Evolutionary conservation across 805 yeast genomes (phyloP).

Genomic region (Barnettozyma populi): DNA sequence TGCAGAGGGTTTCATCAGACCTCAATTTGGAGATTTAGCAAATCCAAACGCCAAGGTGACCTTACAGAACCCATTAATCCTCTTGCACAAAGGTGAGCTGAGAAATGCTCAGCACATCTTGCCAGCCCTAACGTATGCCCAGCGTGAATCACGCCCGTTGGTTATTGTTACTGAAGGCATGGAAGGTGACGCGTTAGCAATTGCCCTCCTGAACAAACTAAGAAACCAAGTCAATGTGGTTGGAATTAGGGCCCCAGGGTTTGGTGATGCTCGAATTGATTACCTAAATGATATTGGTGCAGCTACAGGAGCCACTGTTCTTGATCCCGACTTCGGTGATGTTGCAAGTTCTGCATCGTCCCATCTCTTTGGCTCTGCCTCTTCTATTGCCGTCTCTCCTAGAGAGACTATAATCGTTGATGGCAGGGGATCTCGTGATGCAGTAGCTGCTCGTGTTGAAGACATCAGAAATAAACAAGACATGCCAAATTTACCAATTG

Average conservation of each 20-base stretch:
- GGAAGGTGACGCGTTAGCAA: constrained; percentile 98
- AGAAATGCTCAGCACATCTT: constrained; percentile 45
- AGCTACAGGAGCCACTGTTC: constrained; percentile 82
- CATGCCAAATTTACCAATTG: constrained; percentile 67
- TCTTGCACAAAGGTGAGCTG: constrained; percentile 38
- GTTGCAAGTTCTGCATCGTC: constrained; percentile 92
- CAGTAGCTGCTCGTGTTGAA: constrained; percentile 81
- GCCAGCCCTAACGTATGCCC: constrained; percentile 90
- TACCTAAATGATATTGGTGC: constrained; percentile 93
- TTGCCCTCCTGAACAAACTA: constrained; percentile 92
- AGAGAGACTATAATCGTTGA: constrained; percentile 92
- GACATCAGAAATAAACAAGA: constrained; percentile 82
- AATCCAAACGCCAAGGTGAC: constrained; percentile 90
- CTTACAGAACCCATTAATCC: constrained; percentile 85
- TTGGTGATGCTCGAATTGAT: constrained; percentile 97
- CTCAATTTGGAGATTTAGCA: constrained; percentile 77
- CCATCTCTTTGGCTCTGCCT: constrained; percentile 87
- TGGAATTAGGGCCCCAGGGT: constrained; percentile 98
- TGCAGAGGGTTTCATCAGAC: constrained; percentile 95
- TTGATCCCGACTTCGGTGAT: constrained; percentile 88
- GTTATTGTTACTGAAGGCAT: constrained; percentile 91
- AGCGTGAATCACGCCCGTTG: constrained; percentile 89
- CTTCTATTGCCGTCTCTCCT: constrained; percentile 87
- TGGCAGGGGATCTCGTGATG: constrained; percentile 85
- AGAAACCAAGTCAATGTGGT: constrained; percentile 98